These are phyloP conservation scores for Lichtheimia ramosa DNA, from an alignment of 371 early-diverging fungal genomes.

Conservation along the genomic window DNA sequence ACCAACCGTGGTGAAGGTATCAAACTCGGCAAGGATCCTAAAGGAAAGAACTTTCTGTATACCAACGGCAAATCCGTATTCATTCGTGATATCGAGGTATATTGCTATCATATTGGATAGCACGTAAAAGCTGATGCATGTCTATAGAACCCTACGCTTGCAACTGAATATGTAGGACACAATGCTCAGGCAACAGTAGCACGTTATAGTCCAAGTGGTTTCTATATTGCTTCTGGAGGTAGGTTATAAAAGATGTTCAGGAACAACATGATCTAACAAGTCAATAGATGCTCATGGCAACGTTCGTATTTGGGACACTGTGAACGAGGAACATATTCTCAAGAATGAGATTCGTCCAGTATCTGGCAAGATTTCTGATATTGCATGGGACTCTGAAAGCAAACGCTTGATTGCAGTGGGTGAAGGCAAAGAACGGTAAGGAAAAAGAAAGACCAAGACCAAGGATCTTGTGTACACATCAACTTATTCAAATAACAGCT, in stretches of 20 bases:
- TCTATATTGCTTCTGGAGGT: slow-evolving; percentile 95
- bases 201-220: slow-evolving; percentile 89
- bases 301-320: slow-evolving; percentile 93
- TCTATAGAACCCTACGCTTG: slow-evolving; percentile 73
- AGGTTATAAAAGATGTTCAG: not conserved
- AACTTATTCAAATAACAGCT: slow-evolving; percentile 40
- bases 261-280: not conserved
- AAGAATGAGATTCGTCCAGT: slow-evolving; percentile 80
- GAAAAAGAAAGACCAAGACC: slow-evolving; percentile 12
- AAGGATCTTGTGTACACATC: too few species aligned
- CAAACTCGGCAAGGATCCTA: slow-evolving; percentile 83
- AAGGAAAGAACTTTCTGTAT: slow-evolving; percentile 85
- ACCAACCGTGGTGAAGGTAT: slow-evolving; percentile 83
- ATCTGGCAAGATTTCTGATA: slow-evolving; percentile 80
- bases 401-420: slow-evolving; percentile 95
- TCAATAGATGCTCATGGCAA: slow-evolving; percentile 80
- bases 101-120: too few species aligned
- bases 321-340: slow-evolving; percentile 80
- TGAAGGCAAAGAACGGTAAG: slow-evolving; percentile 84
- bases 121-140: not conserved
- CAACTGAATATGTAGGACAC: slow-evolving; percentile 88
- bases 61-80: slow-evolving; percentile 89
- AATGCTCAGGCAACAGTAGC: slow-evolving; percentile 80
- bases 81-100: slow-evolving; percentile 82
- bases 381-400: slow-evolving; percentile 95